Conservation (phyloP, 108 stramenopile species). For the Cyclotella cryptica region DNA sequence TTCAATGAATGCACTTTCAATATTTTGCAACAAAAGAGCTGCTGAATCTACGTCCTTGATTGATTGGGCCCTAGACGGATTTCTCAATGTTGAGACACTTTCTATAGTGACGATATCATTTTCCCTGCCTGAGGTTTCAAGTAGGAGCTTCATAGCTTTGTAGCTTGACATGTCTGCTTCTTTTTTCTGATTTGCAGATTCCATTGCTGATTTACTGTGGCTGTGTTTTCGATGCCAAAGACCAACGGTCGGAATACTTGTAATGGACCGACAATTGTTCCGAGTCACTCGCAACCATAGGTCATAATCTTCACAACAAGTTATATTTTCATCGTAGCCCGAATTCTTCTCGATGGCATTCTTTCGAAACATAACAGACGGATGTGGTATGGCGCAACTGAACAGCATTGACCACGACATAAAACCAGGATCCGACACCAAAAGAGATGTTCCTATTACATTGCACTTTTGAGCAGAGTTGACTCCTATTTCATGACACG, state of each 20-base stretch:
- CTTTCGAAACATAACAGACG: slow-evolving; percentile 49
- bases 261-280: slow-evolving; percentile 26
- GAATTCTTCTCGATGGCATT: slow-evolving; percentile 8
- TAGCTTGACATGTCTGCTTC: slow-evolving; percentile 31
- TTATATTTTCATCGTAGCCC: slow-evolving; percentile 41
- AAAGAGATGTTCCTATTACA: slow-evolving; percentile 25
- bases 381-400: slow-evolving; percentile 48
- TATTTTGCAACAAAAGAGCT: slow-evolving; percentile 26
- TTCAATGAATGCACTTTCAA: slow-evolving; percentile 34
- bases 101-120: slow-evolving; percentile 1
- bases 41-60: slow-evolving; percentile 27
- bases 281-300: slow-evolving; percentile 52
- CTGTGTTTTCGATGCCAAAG: slow-evolving; percentile 57
- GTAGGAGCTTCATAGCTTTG: slow-evolving; percentile 20
- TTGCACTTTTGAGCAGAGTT: neutral
- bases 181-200: slow-evolving; percentile 21
- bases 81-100: slow-evolving; percentile 29
- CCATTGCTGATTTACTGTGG: slow-evolving; percentile 10
- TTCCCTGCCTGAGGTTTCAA: neutral
- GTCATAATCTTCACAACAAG: slow-evolving; percentile 56
- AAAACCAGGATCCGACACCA: slow-evolving; percentile 46
- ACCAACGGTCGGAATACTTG: slow-evolving; percentile 43
- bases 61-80: slow-evolving; percentile 27
- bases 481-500: neutral
- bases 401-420: slow-evolving; percentile 56